Evolutionary conservation across 1,284 basidiomycete species (phyloP).

Genomic region (Microbotryum intermedium): DNA sequence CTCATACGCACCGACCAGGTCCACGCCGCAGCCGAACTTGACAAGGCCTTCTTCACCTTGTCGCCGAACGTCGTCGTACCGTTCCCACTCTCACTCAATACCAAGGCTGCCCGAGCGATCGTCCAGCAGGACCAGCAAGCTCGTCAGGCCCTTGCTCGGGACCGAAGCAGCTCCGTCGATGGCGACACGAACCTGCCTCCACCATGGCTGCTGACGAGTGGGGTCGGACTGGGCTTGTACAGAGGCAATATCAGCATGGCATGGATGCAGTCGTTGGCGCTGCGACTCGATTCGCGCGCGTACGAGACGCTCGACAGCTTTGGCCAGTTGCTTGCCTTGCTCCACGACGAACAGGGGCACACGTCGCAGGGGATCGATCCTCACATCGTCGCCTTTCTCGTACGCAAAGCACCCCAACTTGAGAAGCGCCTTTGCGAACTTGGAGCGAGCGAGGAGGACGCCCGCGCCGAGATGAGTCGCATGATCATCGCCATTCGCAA

Average conservation of each 20-base stretch:
- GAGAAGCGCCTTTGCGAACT: neutral
- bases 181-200: too few species aligned
- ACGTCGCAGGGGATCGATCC: neutral
- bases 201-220: neutral
- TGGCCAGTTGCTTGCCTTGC: neutral
- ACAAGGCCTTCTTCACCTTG: conserved; percentile 21
- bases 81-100: neutral
- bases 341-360: neutral
- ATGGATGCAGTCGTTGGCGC: conserved; percentile 20
- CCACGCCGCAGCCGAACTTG: conserved; percentile 16
- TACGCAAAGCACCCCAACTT: conserved; percentile 1
- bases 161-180: too few species aligned
- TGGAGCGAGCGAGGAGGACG: neutral
- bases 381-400: conserved; percentile 9
- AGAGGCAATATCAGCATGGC: conserved; percentile 3
- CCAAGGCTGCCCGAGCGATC: too few species aligned
- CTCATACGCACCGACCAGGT: conserved; percentile 5
- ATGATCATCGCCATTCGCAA: neutral
- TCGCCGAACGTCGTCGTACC: neutral
- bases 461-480: neutral
- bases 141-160: too few species aligned
- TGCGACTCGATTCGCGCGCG: neutral
- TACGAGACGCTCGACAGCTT: neutral
- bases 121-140: too few species aligned
- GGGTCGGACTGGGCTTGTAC: conserved; percentile 4